Conservation (phyloP, 1,139 yeast species). For the Sporopachydermia cereana region DNA sequence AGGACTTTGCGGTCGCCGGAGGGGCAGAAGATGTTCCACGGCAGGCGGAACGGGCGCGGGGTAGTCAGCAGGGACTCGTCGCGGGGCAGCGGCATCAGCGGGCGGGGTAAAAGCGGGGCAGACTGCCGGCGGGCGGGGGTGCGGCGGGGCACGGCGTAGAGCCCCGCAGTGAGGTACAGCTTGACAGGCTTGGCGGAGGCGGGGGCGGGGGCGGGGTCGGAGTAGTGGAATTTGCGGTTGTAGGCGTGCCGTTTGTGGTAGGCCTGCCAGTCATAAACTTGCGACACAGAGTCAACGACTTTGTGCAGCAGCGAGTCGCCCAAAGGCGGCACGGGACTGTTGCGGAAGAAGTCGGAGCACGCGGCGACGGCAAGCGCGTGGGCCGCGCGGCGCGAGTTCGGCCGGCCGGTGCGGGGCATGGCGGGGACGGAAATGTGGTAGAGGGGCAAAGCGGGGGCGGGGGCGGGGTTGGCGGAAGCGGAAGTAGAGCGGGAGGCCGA, state of each 20-base stretch:
- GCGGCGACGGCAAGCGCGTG: not conserved
- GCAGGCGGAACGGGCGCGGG: conserved; percentile 20
- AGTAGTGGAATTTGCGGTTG: conserved; percentile 2
- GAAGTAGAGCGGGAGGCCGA: too few species aligned
- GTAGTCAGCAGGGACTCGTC: conserved; percentile 15
- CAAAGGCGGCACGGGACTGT: not conserved
- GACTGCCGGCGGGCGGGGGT: conserved; percentile 13
- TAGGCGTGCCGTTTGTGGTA: not conserved
- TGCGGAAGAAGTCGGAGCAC: not conserved
- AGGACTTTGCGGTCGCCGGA: conserved; percentile 17
- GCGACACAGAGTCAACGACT: conserved; percentile 1
- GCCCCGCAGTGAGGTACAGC: conserved; percentile 11
- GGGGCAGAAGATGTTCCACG: conserved; percentile 26
- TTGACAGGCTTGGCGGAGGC: not conserved
- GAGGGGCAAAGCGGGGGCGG: too few species aligned
- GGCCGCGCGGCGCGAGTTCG: not conserved
- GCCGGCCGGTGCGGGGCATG: not conserved
- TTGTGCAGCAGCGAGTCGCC: not conserved
- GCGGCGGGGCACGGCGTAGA: conserved; percentile 20
- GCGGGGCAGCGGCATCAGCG: conserved; percentile 15
- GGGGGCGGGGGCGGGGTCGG: not conserved
- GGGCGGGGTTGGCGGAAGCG: too few species aligned
- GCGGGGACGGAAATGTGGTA: not conserved
- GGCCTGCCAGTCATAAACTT: conserved; percentile 5
- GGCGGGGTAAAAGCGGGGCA: conserved; percentile 7